Evolutionary conservation across 2,329 filamentous ascomycete genomes (phyloP).

Genomic region (Trichocomaceae sp.): DNA sequence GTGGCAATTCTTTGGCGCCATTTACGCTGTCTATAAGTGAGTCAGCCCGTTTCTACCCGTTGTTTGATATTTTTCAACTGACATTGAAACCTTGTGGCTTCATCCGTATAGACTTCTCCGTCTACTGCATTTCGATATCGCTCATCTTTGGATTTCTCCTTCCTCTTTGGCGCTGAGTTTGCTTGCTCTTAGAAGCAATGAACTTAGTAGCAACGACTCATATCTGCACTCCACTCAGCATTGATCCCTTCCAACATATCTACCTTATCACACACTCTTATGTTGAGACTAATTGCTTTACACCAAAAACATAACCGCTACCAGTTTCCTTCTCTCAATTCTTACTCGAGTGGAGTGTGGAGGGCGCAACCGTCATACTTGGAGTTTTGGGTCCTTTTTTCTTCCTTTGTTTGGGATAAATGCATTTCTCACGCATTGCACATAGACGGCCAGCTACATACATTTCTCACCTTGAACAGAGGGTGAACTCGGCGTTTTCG

Average conservation of each 20-base stretch:
- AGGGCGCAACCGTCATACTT: not conserved
- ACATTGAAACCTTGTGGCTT: slow-evolving; percentile 1
- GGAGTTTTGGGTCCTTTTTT: not conserved
- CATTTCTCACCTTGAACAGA: not conserved
- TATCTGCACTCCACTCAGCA: too few relatives aligned
- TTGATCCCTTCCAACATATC: too few relatives aligned
- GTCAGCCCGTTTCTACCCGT: slow-evolving; percentile 31
- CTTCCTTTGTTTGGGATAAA: slow-evolving; percentile 39
- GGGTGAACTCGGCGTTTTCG: slow-evolving; percentile 3
- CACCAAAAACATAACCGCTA: not conserved
- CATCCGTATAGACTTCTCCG: slow-evolving; percentile 39
- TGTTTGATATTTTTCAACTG: slow-evolving; percentile 13
- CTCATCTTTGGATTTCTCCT: slow-evolving; percentile 41
- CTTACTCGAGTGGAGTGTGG: not conserved
- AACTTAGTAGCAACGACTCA: too few relatives aligned
- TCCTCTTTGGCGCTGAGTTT: slow-evolving; percentile 41
- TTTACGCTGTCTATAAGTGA: slow-evolving; percentile 62
- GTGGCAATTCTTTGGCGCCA: slow-evolving; percentile 68
- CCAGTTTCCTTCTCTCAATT: not conserved
- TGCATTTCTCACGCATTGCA: not conserved
- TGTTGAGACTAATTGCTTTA: not conserved
- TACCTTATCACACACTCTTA: too few relatives aligned
- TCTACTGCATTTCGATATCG: slow-evolving; percentile 47
- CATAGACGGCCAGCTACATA: slow-evolving; percentile 7
- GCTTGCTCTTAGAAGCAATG: not conserved